Conservation (phyloP, 257 asterid genomes). For the Nicotiana obtusifolia region DNA sequence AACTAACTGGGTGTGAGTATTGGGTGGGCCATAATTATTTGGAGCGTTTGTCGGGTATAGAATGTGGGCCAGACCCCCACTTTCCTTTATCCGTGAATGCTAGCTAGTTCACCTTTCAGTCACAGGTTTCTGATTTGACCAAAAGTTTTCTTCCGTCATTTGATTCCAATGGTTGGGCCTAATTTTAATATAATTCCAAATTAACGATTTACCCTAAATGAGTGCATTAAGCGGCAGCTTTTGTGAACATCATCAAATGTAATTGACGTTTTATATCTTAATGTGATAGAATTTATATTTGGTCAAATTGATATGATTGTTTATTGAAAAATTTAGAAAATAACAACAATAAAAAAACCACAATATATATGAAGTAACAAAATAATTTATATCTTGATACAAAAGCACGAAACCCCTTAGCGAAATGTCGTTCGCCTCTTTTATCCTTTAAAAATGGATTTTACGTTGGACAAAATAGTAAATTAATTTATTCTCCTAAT, state of each 20-base stretch:
- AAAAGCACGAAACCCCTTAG: too few species aligned
- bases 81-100: background rate
- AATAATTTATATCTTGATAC: too few species aligned
- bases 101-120: background rate
- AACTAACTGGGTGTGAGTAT: background rate
- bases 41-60: conserved; percentile 9
- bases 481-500: too few species aligned
- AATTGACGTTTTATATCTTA: too few species aligned
- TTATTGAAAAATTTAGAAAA: too few species aligned
- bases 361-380: too few species aligned
- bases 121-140: background rate
- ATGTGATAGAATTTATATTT: too few species aligned
- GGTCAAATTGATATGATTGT: too few species aligned
- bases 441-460: too few species aligned
- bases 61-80: background rate
- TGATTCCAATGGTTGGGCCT: background rate
- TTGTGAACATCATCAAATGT: background rate
- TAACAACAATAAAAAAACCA: too few species aligned
- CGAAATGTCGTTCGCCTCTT: too few species aligned
- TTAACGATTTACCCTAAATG: background rate
- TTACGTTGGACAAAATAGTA: too few species aligned
- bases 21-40: conserved; percentile 5
- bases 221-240: background rate
- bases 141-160: background rate
- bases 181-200: background rate